These are phyloP conservation scores for Alternaria gaisen DNA, from an alignment of 2,329 filamentous ascomycete genomes.

Conservation along the genomic window DNA sequence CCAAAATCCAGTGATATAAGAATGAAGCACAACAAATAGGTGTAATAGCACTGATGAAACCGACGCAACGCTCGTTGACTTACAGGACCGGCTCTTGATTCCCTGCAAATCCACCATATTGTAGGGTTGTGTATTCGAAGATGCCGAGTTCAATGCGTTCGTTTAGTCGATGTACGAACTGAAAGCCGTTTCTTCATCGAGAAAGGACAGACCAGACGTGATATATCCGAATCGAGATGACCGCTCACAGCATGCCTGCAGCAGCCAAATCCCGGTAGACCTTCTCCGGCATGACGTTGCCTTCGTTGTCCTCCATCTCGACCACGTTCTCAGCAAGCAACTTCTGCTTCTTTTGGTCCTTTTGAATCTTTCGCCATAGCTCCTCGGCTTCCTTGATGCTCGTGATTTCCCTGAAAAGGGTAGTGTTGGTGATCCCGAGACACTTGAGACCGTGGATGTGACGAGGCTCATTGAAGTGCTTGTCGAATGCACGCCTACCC, in stretches of 20 bases:
- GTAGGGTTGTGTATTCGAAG: neutral
- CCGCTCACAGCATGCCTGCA: slow-evolving; percentile 70
- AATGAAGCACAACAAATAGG: neutral
- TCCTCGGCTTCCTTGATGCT: slow-evolving; percentile 87
- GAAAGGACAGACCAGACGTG: too few species aligned
- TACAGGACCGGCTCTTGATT: neutral
- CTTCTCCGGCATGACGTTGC: slow-evolving; percentile 99
- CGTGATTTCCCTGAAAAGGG: slow-evolving; percentile 92
- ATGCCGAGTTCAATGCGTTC: neutral
- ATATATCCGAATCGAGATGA: neutral
- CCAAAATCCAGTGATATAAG: neutral
- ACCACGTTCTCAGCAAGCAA: slow-evolving; percentile 83
- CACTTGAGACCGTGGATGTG: slow-evolving; percentile 96
- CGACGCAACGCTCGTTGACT: neutral
- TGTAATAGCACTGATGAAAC: neutral
- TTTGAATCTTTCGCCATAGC: slow-evolving; percentile 92
- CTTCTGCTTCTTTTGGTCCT: slow-evolving; percentile 80
- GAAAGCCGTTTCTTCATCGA: neutral
- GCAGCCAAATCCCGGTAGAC: slow-evolving; percentile 96
- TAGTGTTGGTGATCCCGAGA: slow-evolving; percentile 89
- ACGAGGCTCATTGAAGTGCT: slow-evolving; percentile 94
- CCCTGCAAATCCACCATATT: neutral
- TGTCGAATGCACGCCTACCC: slow-evolving; percentile 94
- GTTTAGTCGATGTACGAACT: neutral
- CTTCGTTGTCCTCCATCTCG: slow-evolving; percentile 97